These are phyloP conservation scores for Saposhnikovia divaricata DNA, from an alignment of 129 eudicot genomes.

Conservation along the genomic window DNA sequence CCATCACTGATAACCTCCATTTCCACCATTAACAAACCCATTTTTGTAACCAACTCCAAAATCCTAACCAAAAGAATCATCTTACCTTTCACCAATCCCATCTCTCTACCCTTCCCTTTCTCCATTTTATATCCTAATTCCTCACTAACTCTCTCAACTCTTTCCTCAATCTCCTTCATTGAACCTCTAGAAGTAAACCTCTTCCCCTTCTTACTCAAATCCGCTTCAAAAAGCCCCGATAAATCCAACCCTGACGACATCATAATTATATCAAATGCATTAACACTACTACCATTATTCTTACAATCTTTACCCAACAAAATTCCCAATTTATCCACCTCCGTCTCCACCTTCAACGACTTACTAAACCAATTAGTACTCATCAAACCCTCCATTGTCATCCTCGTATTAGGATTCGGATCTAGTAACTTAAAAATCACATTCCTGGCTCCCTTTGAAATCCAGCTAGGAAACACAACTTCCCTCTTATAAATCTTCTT, in stretches of 20 bases:
- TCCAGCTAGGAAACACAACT: slow-evolving; percentile 45
- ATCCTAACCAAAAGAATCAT: slow-evolving; percentile 7
- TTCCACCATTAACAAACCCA: slow-evolving; percentile 8
- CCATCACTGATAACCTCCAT: slow-evolving; percentile 7
- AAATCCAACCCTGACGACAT: slow-evolving; percentile 16
- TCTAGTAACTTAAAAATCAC: slow-evolving; percentile 54
- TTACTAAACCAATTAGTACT: slow-evolving; percentile 55
- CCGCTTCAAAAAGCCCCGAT: slow-evolving; percentile 6
- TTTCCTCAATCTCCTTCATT: slow-evolving; percentile 1
- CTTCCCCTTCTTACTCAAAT: slow-evolving; percentile 5
- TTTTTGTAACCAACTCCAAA: slow-evolving; percentile 2
- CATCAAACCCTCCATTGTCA: slow-evolving; percentile 43
- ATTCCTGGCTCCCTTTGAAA: slow-evolving; percentile 37
- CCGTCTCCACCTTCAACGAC: slow-evolving; percentile 19
- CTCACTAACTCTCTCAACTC: slow-evolving; percentile 6
- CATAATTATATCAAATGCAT: slow-evolving; percentile 17
- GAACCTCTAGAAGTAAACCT: slow-evolving; percentile 6
- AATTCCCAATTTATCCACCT: background rate
- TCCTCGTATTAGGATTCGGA: slow-evolving; percentile 62
- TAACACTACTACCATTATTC: background rate
- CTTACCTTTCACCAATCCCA: slow-evolving; percentile 14
- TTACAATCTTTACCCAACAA: slow-evolving; percentile 10
- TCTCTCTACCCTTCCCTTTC: slow-evolving; percentile 15
- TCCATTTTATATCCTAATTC: slow-evolving; percentile 13
- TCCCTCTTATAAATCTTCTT: slow-evolving; percentile 54